Base-by-base conservation (phyloP, 495 filamentous ascomycete genomes). In the Paragyromitra xinjiangensis region DNA sequence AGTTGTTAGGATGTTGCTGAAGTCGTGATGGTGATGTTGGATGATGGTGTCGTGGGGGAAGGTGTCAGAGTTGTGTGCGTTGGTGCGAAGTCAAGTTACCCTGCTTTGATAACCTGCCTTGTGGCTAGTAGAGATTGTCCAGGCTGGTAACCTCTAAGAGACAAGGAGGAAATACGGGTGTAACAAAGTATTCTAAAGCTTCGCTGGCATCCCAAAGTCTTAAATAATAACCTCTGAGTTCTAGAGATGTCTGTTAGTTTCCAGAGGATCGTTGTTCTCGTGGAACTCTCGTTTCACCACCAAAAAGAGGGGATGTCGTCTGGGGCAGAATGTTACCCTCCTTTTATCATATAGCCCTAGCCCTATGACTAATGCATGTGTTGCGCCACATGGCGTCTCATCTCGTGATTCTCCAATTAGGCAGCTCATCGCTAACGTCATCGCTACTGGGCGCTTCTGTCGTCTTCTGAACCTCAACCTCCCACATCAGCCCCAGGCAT, bases 351-450 rank as follows among this genome's bases (percentile, higher is more conserved):
- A 3, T 4, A 58, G 55, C 22, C 55, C 55, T 29, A 58, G n/a
- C 37, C 6, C 39, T 19, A 42, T 63, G 37, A 42, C 55, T 58
- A 29, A 58, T 29, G 16, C n/a, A 53, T 4, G 8, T 24, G 16
- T 16, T 12, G 14, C 56, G 8, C 12, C 53, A 12, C 22, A 19
- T 4, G 50, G 50, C 50, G 4, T 14, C 4, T 34, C 29, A 6
- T 26, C 26, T 61, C 56, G 26, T 61, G 11, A 58, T 58, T 14
- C 3, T 6, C 26, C 29, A 3, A 34, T 37, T n/a, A 59, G 29
- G 56, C 56, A n/a, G n/a, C 39, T 24, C 37, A 63, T 63, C 59
- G 59, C 59, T 63, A 63, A 63, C 59, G 59, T 63, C 59, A 63
- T 63, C 29, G n/a, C n/a, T 12, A 58, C 44, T 48, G 50, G 50